Percentiles rank a stretch among this genome's conserved stretches.
phyloP scores from a whole-genome alignment of 768 basidiomycete genomes.

The Pulveroboletus sp. region DNA sequence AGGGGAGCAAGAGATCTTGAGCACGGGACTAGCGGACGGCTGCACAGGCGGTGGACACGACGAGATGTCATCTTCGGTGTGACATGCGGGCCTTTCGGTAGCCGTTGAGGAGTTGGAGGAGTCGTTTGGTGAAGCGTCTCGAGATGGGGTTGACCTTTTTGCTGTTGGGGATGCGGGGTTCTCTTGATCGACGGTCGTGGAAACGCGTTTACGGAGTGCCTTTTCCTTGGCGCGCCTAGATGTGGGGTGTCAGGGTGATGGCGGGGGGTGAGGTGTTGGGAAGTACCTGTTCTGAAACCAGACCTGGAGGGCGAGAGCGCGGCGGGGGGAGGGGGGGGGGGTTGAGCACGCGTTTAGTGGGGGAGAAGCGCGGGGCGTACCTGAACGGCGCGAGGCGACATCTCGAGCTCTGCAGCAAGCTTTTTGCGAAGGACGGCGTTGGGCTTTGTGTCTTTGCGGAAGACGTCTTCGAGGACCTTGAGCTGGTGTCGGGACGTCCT shows the following conservation, averaged over 20 bases:
- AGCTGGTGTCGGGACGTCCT: conserved; percentile 87
- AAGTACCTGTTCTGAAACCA: conserved; percentile 85
- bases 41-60: conserved; percentile 3
- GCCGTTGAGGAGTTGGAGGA: conserved; percentile 34
- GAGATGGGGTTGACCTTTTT: conserved; percentile 7
- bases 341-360: conserved; percentile 17
- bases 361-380: conserved; percentile 41
- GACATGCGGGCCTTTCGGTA: conserved; percentile 35
- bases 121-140: conserved; percentile 30
- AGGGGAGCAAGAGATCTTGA: conserved; percentile 24
- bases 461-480: conserved; percentile 82
- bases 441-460: conserved; percentile 87
- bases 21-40: conserved; percentile 8
- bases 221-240: conserved; percentile 82
- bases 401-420: conserved; percentile 77
- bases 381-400: conserved; percentile 95
- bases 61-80: conserved; percentile 11
- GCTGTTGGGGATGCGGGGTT: neutral
- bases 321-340: conserved; percentile 3
- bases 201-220: conserved; percentile 50
- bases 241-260: conserved; percentile 9
- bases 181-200: conserved; percentile 19
- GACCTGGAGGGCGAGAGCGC: no score
- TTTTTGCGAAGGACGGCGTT: conserved; percentile 75
- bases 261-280: conserved; percentile 3